Percentiles rank a stretch among this genome's conserved stretches.
These are phyloP conservation scores for Pseudogymnoascus sp. DNA, from an alignment of 2,329 filamentous ascomycete species.

Conservation along the genomic window DNA sequence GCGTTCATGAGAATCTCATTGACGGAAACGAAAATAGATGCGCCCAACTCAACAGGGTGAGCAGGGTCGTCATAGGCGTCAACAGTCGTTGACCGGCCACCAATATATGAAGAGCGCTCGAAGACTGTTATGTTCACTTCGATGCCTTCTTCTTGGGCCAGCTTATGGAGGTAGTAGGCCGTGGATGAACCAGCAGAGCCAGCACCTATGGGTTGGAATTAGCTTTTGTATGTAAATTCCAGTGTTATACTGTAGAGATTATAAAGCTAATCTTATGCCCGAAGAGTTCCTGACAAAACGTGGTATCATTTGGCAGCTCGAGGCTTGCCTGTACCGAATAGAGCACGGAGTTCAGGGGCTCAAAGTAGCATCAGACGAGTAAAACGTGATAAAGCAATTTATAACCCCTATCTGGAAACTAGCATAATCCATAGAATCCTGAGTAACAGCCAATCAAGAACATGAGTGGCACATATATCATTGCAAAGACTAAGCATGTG, in stretches of 20 bases:
- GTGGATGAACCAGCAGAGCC: slow-evolving; percentile 82
- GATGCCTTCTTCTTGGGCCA: slow-evolving; percentile 51
- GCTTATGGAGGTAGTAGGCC: slow-evolving; percentile 73
- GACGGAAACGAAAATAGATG: slow-evolving; percentile 80
- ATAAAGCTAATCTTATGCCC: background rate
- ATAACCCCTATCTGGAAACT: background rate
- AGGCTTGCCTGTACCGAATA: background rate
- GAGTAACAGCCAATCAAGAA: background rate
- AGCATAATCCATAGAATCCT: background rate
- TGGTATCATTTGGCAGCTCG: background rate
- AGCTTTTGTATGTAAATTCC: background rate
- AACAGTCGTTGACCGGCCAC: slow-evolving; percentile 82
- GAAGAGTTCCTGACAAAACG: background rate
- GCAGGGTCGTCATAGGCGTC: slow-evolving; percentile 61
- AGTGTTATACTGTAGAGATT: background rate
- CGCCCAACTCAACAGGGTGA: slow-evolving; percentile 76
- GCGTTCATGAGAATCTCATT: slow-evolving; percentile 79
- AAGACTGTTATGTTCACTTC: slow-evolving; percentile 78
- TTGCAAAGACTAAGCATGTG: background rate
- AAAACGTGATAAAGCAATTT: background rate
- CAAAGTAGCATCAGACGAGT: background rate
- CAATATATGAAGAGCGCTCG: slow-evolving; percentile 69
- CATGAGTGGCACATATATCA: background rate
- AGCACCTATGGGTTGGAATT: slow-evolving; percentile 53
- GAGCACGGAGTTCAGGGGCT: background rate